Evolutionary conservation across 805 yeast species (phyloP).

Genomic region (Hanseniaspora mollemarum): DNA sequence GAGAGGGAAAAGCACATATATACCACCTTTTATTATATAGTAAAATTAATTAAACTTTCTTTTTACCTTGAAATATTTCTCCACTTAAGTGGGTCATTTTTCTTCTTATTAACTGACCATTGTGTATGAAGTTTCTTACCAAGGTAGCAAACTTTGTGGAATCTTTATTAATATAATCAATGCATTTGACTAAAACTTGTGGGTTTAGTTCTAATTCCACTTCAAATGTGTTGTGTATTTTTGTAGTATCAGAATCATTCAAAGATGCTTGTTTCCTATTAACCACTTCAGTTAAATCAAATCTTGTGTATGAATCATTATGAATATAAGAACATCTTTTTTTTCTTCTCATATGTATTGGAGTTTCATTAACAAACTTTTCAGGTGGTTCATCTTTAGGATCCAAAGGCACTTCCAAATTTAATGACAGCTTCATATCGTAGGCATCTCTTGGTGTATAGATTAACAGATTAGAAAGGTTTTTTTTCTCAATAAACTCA

Average conservation of each 20-base stretch:
- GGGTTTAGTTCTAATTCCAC: constrained; percentile 44
- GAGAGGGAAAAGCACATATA: background rate
- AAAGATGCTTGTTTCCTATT: constrained; percentile 12
- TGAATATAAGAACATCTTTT: constrained; percentile 64
- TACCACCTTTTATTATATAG: constrained; percentile 6
- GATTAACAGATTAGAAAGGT: constrained; percentile 60
- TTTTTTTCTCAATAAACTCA: constrained; percentile 59
- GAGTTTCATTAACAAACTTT: constrained; percentile 43
- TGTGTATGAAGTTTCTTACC: constrained; percentile 47
- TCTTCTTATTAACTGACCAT: constrained; percentile 39
- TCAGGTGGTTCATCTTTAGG: constrained; percentile 43
- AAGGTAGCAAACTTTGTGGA: constrained; percentile 49
- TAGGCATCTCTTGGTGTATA: constrained; percentile 66
- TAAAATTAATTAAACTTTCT: constrained; percentile 23
- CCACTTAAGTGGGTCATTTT: constrained; percentile 28
- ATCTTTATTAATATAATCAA: constrained; percentile 35
- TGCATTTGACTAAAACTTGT: constrained; percentile 33
- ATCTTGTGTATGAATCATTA: constrained; percentile 57
- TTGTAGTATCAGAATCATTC: constrained; percentile 22
- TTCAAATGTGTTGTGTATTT: constrained; percentile 31
- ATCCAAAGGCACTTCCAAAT: constrained; percentile 57
- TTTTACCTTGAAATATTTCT: constrained; percentile 31
- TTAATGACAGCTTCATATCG: constrained; percentile 65
- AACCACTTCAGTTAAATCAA: constrained; percentile 57
- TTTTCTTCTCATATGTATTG: constrained; percentile 52